These are phyloP conservation scores for Cantharellus anzutake DNA, from an alignment of 768 basidiomycete genomes.

Conservation along the genomic window DNA sequence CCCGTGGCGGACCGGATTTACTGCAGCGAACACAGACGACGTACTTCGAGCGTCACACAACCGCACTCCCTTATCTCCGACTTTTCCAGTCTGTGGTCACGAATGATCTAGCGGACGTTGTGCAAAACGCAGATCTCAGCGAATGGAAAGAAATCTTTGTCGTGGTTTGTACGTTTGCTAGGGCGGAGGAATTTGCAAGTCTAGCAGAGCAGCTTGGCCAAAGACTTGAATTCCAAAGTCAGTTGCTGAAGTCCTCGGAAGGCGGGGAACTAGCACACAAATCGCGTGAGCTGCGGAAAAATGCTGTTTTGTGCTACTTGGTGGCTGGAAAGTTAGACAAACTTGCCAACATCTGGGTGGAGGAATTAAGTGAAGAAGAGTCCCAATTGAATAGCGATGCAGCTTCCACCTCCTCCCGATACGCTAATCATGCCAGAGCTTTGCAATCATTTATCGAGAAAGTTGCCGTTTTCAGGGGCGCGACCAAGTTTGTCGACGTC, in stretches of 20 bases:
- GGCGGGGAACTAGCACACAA: slow-evolving; percentile 23
- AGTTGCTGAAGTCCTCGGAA: slow-evolving; percentile 33
- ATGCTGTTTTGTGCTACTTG: slow-evolving; percentile 84
- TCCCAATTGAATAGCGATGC: slow-evolving; percentile 22
- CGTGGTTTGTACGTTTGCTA: slow-evolving; percentile 86
- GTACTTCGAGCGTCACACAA: slow-evolving; percentile 74
- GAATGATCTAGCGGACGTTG: slow-evolving; percentile 80
- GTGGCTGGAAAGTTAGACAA: slow-evolving; percentile 80
- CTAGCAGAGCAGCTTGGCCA: slow-evolving; percentile 84
- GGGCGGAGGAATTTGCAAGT: slow-evolving; percentile 62
- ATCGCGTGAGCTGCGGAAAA: slow-evolving; percentile 46
- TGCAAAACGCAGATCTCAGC: slow-evolving; percentile 83
- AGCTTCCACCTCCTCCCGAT: slow-evolving; percentile 27
- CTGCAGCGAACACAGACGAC: slow-evolving; percentile 77
- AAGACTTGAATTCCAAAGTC: slow-evolving; percentile 72
- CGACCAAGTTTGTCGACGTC: slow-evolving; percentile 57
- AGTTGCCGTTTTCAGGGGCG: slow-evolving; percentile 81
- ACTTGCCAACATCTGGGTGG: slow-evolving; percentile 77
- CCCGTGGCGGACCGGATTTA: slow-evolving; percentile 74
- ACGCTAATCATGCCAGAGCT: slow-evolving; percentile 66
- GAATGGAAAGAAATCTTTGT: slow-evolving; percentile 98
- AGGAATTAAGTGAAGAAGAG: slow-evolving; percentile 82
- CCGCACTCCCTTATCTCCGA: slow-evolving; percentile 67
- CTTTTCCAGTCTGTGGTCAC: slow-evolving; percentile 89
- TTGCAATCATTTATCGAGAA: slow-evolving; percentile 93